Base-by-base conservation (phyloP, 2,329 filamentous ascomycete genomes). In the Paecilomyces variotii region DNA sequence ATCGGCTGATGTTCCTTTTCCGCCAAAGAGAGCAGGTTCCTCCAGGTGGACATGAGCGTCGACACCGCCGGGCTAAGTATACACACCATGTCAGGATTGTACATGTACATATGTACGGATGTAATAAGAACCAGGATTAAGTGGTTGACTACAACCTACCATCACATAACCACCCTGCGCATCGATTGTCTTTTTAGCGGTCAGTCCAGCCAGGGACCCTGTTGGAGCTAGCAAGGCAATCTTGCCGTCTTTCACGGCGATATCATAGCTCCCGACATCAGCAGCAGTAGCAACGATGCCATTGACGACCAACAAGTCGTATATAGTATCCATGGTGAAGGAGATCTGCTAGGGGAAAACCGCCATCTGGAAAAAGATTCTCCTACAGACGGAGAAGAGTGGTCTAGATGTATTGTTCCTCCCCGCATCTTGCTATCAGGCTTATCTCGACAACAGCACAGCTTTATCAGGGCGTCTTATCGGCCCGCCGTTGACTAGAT, bases 1-100 rank as follows among this genome's bases (percentile, higher is more conserved):
- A 57, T 80, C 78, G 2, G 77, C 73, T 1, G 74, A 78, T n/a
- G 62, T 60, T 12, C 60, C 57, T 34, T 59, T 57, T n/a, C 54
- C 32, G 9, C 62, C 62, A 39, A 60, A 60, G 12, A 60, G 27
- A 1, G 65, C 64, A 11, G 75, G 73, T 64, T 81, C 77, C 5
- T 74, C 72, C 1, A 81, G 69, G 61, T 81, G 79, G 1, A 81
- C 79, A 64, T 81, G 79, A 10, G 74, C 74, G 62, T 81, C 79
- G 11, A 81, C 71, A 9, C 79, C 79, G 19, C 79, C 79, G 14
- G 78, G 71, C 54, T 60, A 19, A 19, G 19, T 19, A 28, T 19
- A 28, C 30, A 28, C 30, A n/a, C 5, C 50, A 52, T 12, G 11
- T 26, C 50, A 52, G 39, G 7, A 45, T 19, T 45, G 39, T 27